Evolutionary conservation across 2,329 filamentous ascomycete genomes (phyloP).

Genomic region (Paraphoma sp.): DNA sequence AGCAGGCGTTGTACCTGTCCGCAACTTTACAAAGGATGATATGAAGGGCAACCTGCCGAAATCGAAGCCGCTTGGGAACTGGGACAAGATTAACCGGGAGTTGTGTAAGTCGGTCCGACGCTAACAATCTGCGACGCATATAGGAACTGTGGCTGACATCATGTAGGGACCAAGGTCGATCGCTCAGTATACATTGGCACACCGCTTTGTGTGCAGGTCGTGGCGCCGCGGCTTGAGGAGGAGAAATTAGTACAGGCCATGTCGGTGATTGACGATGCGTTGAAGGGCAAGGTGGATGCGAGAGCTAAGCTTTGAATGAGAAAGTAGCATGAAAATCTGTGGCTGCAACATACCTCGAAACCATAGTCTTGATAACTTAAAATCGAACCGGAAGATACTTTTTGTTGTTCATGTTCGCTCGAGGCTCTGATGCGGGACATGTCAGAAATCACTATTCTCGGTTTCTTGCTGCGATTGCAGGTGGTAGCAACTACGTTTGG

Average conservation of each 20-base stretch:
- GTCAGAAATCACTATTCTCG: too few relatives aligned
- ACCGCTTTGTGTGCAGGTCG: conserved; percentile 63
- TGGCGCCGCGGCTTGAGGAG: conserved; percentile 63
- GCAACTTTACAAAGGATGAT: conserved; percentile 58
- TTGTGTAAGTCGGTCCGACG: conserved; percentile 55
- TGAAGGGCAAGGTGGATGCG: conserved; percentile 29
- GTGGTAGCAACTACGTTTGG: too few relatives aligned
- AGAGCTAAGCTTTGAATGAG: too few relatives aligned
- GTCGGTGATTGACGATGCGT: conserved; percentile 58
- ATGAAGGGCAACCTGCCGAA: conserved; percentile 55
- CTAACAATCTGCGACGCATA: background rate
- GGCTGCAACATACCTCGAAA: too few relatives aligned
- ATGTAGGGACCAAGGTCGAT: conserved; percentile 55
- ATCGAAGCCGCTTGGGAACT: conserved; percentile 55
- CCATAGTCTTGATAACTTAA: too few relatives aligned
- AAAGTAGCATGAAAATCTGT: too few relatives aligned
- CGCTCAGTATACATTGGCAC: conserved; percentile 61
- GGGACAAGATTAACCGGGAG: conserved; percentile 66
- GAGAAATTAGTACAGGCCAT: conserved; percentile 61
- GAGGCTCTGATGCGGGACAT: too few relatives aligned
- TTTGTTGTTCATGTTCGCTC: too few relatives aligned
- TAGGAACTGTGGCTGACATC: conserved; percentile 3
- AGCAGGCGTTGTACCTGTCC: conserved; percentile 63
- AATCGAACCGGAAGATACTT: too few relatives aligned
- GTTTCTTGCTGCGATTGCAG: too few relatives aligned